phyloP scores from a whole-genome alignment of 257 asterid genomes.

The Salvia splendens region DNA sequence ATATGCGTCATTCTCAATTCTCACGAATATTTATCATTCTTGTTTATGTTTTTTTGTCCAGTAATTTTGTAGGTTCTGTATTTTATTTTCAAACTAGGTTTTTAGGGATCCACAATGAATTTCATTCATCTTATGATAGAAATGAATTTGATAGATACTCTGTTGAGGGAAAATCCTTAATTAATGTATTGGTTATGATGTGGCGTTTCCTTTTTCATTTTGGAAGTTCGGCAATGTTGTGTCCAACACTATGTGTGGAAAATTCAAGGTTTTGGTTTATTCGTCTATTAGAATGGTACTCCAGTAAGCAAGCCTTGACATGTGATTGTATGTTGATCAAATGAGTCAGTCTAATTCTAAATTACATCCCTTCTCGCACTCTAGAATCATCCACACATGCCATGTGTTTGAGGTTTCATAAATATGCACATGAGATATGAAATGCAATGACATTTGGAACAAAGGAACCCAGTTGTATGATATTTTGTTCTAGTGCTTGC shows the following conservation, averaged over 20 bases:
- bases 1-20: too few species aligned
- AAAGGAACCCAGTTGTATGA: neutral
- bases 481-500: constrained; percentile 26
- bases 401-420: neutral
- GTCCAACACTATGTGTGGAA: constrained; percentile 14
- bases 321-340: neutral
- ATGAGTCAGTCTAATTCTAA: neutral
- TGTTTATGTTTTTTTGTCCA: constrained; percentile 1
- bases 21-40: too few species aligned
- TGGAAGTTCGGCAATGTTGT: constrained; percentile 18
- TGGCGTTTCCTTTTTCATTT: constrained; percentile 8
- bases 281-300: neutral
- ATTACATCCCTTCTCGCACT: neutral
- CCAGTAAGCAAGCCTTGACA: neutral
- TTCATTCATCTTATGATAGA: neutral
- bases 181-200: constrained; percentile 15
- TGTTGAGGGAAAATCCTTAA: constrained; percentile 7
- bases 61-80: neutral
- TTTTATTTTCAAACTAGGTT: constrained; percentile 6
- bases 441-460: neutral
- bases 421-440: constrained; percentile 3
- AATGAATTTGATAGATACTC: constrained; percentile 13
- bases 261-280: constrained; percentile 14
- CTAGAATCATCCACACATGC: neutral
- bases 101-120: constrained; percentile 18